phyloP scores from a whole-genome alignment of 257 asterid genomes.

The Solanum boliviense region DNA sequence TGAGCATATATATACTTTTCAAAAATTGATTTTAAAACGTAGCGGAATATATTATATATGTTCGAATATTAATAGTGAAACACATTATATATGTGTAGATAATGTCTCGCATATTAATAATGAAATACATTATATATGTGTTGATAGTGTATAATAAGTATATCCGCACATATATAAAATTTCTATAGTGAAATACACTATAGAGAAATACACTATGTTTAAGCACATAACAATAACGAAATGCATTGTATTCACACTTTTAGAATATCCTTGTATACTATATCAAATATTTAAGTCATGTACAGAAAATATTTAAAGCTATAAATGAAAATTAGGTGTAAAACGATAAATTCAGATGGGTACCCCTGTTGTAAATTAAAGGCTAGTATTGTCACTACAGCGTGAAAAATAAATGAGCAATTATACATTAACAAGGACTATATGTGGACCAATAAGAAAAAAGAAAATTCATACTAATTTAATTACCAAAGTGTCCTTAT shows the following conservation, averaged over 20 bases:
- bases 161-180: too few species aligned
- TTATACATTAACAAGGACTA: background rate
- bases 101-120: too few species aligned
- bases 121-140: too few species aligned
- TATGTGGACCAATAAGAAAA: background rate
- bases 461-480: background rate
- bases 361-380: background rate
- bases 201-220: too few species aligned
- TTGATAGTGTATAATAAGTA: too few species aligned
- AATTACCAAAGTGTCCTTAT: background rate
- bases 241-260: background rate
- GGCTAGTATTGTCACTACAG: background rate
- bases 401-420: background rate
- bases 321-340: background rate
- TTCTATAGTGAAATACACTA: background rate
- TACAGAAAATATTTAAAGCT: background rate
- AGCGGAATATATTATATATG: background rate
- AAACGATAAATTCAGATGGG: background rate
- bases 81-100: too few species aligned
- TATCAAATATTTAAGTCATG: background rate
- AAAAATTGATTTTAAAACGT: too few species aligned
- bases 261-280: too few species aligned
- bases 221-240: background rate
- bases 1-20: background rate
- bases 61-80: too few species aligned